Percentiles rank a stretch among this genome's conserved stretches.
Conservation (phyloP, 495 filamentous ascomycete species). For the Hypoxylon intermedium region DNA sequence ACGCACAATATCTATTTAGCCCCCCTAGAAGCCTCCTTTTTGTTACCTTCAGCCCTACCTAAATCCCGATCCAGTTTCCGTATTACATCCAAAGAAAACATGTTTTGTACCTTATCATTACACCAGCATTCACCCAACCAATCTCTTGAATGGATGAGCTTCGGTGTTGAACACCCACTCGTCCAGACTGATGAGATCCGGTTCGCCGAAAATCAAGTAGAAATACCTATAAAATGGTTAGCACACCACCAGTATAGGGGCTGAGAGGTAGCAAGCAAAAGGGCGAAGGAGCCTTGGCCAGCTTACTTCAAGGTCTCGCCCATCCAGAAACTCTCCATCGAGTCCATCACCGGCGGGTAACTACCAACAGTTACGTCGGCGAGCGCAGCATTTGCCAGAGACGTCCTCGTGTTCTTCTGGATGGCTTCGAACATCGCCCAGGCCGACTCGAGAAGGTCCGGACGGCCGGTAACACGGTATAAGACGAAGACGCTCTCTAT, state of each 20-base stretch:
- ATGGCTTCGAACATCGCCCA: constrained; percentile 67
- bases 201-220: constrained; percentile 79
- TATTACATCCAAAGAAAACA: background rate
- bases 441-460: constrained; percentile 59
- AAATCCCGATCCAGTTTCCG: background rate
- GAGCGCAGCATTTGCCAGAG: constrained; percentile 60
- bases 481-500: constrained; percentile 76
- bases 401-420: constrained; percentile 55
- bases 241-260: background rate
- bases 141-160: constrained; percentile 68
- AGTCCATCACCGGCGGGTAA: constrained; percentile 44
- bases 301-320: constrained; percentile 72
- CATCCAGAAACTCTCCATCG: constrained; percentile 60
- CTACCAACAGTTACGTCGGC: constrained; percentile 46
- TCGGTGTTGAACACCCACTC: constrained; percentile 68
- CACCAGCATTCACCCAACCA: background rate
- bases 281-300: background rate
- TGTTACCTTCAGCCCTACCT: background rate
- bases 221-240: constrained; percentile 61
- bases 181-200: constrained; percentile 67
- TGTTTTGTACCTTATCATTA: background rate
- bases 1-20: too few species aligned
- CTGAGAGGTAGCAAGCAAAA: background rate
- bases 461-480: constrained; percentile 66
- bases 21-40: too few species aligned